Conservation (phyloP, 176 grass and related monocot species). For the Puccinellia tenuiflora region DNA sequence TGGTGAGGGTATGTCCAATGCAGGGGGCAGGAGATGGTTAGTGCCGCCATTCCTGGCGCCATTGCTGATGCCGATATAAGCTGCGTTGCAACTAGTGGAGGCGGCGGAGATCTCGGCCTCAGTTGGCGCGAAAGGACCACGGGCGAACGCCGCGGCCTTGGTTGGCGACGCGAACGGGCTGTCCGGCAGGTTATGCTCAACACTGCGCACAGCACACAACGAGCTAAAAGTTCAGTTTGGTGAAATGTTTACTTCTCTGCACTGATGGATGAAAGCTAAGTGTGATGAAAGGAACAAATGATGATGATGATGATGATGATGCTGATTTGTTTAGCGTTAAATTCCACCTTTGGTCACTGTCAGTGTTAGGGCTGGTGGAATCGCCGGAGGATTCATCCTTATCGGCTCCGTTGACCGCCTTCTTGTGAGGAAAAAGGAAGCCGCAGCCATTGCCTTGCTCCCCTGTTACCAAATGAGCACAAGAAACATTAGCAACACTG, state of each 20-base stretch:
- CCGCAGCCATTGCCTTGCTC: slow-evolving; percentile 31
- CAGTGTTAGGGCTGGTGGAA: slow-evolving; percentile 52
- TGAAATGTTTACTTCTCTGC: slow-evolving; percentile 30
- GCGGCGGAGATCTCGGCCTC: slow-evolving; percentile 13
- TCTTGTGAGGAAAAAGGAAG: slow-evolving; percentile 41
- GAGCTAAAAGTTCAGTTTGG: slow-evolving; percentile 25
- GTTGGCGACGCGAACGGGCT: slow-evolving; percentile 88
- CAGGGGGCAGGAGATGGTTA: slow-evolving; percentile 47
- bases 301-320: slow-evolving; percentile 17
- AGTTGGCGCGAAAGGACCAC: slow-evolving; percentile 23
- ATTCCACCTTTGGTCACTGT: slow-evolving; percentile 84
- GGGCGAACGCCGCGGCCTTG: slow-evolving; percentile 25
- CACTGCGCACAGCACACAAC: slow-evolving; percentile 24
- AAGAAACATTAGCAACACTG: not conserved
- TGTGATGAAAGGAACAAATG: slow-evolving; percentile 21
- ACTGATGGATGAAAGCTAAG: slow-evolving; percentile 42
- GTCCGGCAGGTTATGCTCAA: slow-evolving; percentile 85
- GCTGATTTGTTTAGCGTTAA: slow-evolving; percentile 24
- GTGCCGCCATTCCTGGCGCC: slow-evolving; percentile 1
- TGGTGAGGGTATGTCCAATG: slow-evolving; percentile 65
- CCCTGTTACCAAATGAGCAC: not conserved
- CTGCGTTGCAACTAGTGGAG: not conserved
- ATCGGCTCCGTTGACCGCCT: slow-evolving; percentile 60
- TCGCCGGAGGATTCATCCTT: slow-evolving; percentile 80
- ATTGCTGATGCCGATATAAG: slow-evolving; percentile 30